Conservation (phyloP, 768 basidiomycete genomes). For the Tricholoma matsutake region DNA sequence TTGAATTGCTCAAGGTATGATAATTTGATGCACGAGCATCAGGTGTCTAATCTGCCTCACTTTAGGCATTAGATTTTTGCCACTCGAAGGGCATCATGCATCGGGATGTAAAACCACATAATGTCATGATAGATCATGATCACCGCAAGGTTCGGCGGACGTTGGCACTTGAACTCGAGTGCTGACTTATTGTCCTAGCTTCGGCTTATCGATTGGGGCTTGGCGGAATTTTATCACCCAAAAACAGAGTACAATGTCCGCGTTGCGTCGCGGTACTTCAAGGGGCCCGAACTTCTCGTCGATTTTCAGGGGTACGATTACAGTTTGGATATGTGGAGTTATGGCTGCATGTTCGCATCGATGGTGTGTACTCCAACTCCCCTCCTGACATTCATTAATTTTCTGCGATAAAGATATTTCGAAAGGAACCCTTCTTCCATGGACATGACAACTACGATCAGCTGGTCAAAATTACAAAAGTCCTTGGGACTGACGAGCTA, state of each 20-base stretch:
- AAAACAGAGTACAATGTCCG: slow-evolving; percentile 98
- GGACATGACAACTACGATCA: slow-evolving; percentile 99
- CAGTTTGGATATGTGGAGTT: slow-evolving; percentile 98
- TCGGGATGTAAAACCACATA: slow-evolving; percentile 97
- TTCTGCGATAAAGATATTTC: slow-evolving; percentile 72
- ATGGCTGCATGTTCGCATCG: slow-evolving; percentile 98
- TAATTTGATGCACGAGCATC: neutral
- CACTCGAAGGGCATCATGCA: slow-evolving; percentile 99
- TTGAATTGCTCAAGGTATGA: slow-evolving; percentile 86
- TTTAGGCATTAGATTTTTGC: slow-evolving; percentile 90
- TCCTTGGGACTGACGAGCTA: slow-evolving; percentile 93
- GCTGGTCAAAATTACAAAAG: slow-evolving; percentile 96
- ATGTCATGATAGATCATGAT: slow-evolving; percentile 99
- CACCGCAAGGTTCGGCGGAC: slow-evolving; percentile 73
- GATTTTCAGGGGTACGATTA: slow-evolving; percentile 99
- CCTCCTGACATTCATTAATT: slow-evolving; percentile 10
- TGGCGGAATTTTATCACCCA: slow-evolving; percentile 98
- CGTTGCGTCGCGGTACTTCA: slow-evolving; percentile 96
- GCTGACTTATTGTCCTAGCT: slow-evolving; percentile 47
- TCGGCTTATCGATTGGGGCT: slow-evolving; percentile 96
- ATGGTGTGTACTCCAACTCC: slow-evolving; percentile 58
- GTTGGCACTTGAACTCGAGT: neutral
- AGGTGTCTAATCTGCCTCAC: slow-evolving; percentile 9
- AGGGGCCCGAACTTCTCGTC: slow-evolving; percentile 93
- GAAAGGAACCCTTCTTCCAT: slow-evolving; percentile 99